phyloP scores from a whole-genome alignment of 495 filamentous ascomycete genomes.

The Apodospora peruviana region DNA sequence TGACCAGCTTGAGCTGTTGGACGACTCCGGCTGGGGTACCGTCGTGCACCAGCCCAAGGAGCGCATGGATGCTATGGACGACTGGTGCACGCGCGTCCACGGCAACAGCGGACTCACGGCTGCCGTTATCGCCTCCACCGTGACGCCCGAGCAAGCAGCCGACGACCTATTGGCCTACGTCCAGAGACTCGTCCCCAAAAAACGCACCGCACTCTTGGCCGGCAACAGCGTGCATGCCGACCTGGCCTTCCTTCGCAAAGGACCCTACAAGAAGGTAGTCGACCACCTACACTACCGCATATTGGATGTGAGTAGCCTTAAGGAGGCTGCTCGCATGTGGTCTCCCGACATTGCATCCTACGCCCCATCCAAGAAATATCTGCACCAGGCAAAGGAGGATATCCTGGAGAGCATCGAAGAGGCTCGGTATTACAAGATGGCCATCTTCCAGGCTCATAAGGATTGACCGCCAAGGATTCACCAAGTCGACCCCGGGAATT shows the following conservation, averaged over 20 bases:
- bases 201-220: slow-evolving; percentile 64
- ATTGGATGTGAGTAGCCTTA: slow-evolving; percentile 83
- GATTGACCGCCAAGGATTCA: slow-evolving; percentile 5
- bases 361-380: slow-evolving; percentile 64
- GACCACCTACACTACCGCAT: slow-evolving; percentile 83
- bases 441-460: slow-evolving; percentile 45
- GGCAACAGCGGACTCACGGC: slow-evolving; percentile 72
- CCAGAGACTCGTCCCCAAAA: slow-evolving; percentile 57
- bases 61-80: slow-evolving; percentile 69
- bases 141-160: slow-evolving; percentile 67
- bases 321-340: slow-evolving; percentile 86
- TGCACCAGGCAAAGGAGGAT: slow-evolving; percentile 82
- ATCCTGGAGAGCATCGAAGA: slow-evolving; percentile 94
- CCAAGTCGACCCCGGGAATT: too few relatives aligned
- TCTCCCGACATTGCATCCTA: slow-evolving; percentile 30
- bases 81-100: slow-evolving; percentile 51
- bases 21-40: slow-evolving; percentile 70
- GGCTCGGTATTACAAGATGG: slow-evolving; percentile 70
- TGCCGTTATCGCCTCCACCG: slow-evolving; percentile 67
- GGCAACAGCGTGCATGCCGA: slow-evolving; percentile 93
- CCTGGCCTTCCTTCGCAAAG: slow-evolving; percentile 69
- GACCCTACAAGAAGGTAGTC: slow-evolving; percentile 65
- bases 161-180: slow-evolving; percentile 73
- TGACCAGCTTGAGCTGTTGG: slow-evolving; percentile 66
- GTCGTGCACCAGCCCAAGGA: slow-evolving; percentile 71